Evolutionary conservation across 495 filamentous ascomycete genomes (phyloP).

Genomic region (Hypoxylon fragiforme): DNA sequence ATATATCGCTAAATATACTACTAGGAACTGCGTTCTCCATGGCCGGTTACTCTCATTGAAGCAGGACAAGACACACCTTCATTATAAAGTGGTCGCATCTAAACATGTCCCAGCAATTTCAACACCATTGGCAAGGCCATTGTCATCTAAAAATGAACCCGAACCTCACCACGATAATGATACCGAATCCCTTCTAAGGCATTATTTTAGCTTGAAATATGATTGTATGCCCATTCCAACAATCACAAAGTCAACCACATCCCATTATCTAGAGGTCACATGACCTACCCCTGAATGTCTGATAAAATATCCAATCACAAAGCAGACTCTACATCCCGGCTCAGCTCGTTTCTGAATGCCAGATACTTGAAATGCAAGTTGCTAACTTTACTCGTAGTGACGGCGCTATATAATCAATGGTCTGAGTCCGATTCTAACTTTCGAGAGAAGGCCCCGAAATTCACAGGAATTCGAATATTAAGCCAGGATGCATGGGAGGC

Average conservation of each 20-base stretch:
- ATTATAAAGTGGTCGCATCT: conserved; percentile 76
- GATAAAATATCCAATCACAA: not conserved
- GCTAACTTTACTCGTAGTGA: conserved; percentile 41
- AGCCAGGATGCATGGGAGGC: conserved; percentile 97
- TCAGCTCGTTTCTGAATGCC: too few species aligned
- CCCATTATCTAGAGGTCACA: not conserved
- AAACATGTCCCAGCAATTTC: conserved; percentile 17
- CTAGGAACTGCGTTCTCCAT: conserved; percentile 77
- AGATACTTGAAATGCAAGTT: too few species aligned
- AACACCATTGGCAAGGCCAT: conserved; percentile 29
- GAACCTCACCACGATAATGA: conserved; percentile 56
- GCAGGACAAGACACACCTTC: conserved; percentile 76
- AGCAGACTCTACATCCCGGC: not conserved
- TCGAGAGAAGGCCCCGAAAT: conserved; percentile 80
- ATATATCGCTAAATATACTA: conserved; percentile 28
- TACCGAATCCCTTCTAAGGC: conserved; percentile 66
- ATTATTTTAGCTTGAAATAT: conserved; percentile 80
- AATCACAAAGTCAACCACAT: not conserved
- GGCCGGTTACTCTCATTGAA: conserved; percentile 82
- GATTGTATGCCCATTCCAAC: conserved; percentile 47
- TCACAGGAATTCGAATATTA: conserved; percentile 91
- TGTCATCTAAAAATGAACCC: conserved; percentile 10
- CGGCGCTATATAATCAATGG: conserved; percentile 83
- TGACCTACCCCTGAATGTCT: not conserved
- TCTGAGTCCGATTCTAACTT: conserved; percentile 85